Evolutionary conservation across 192 early-diverging fungal species (phyloP), one percentile per base, ranked within the genome.

Genomic region (Coemansia sp.): DNA sequence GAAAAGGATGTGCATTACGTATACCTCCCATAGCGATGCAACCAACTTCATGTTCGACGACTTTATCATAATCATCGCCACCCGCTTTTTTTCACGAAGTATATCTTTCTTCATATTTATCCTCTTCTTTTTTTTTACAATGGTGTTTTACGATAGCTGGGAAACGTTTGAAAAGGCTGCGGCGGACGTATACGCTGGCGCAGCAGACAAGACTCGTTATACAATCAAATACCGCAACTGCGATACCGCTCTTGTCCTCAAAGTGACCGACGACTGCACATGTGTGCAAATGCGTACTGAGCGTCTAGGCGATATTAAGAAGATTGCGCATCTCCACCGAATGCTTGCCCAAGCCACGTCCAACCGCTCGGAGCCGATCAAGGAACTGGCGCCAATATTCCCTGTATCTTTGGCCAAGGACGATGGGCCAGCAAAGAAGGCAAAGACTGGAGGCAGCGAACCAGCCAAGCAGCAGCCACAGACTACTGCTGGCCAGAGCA

Each of bases 141-240:
- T 82, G 79, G 72, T 74, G 19, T 76, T 65, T 36, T 70, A 70
- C 65, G 61, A 65, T 45, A 68, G 34, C 68, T 82, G 79, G 79
- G 79, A 76, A 10, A 8, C 67, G 39, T 82, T 82, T 41, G 70
- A 70, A 25, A 70, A 60, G 65, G 74, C 70, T 0, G 79, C 79
- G 12, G 31, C 70, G 5, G 63, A 48, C 51, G 45, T 82, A 0
- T 82, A 74, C 34, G 65, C 79, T 39, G 63, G 62, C 27, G 67
- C 79, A 29, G 60, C 79, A 27, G 65, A 59, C 45, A 62, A 51
- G 45, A 68, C 79, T 2, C 74, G 79, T 50, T 82, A 82, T 62
- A 70, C 79, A 21, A 55, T 82, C 37, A 82, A 82, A 41, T 82
- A 82, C 66, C 74, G 79, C 64, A 82, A 82, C 51, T 65, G 74